These are phyloP conservation scores for Monascus ruber DNA, from an alignment of 2,329 filamentous ascomycete species.

Conservation along the genomic window DNA sequence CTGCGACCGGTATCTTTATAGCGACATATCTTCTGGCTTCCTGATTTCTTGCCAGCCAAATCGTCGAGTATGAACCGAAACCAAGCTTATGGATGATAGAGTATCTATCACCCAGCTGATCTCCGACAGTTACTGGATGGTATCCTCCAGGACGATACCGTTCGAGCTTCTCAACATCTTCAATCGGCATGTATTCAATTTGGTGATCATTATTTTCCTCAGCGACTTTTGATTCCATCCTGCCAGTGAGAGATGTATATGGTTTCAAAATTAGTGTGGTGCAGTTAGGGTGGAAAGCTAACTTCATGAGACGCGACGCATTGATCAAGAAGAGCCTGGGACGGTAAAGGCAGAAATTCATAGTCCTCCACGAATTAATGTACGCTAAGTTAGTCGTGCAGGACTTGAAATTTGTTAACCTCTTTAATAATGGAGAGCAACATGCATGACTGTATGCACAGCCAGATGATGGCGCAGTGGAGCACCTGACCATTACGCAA, in stretches of 20 bases:
- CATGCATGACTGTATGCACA: too few species aligned
- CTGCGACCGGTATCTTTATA: slow-evolving; percentile 1
- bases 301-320: too few species aligned
- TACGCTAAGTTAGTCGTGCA: too few species aligned
- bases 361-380: too few species aligned
- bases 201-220: neutral
- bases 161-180: slow-evolving; percentile 7
- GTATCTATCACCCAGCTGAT: slow-evolving; percentile 29
- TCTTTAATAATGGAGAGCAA: too few species aligned
- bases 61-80: slow-evolving; percentile 32
- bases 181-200: slow-evolving; percentile 3
- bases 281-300: neutral
- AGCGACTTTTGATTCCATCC: neutral
- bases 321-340: too few species aligned
- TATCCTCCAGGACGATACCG: slow-evolving; percentile 28
- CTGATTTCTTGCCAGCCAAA: slow-evolving; percentile 29
- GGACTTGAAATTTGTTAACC: too few species aligned
- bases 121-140: slow-evolving; percentile 32
- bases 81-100: slow-evolving; percentile 35
- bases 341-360: too few species aligned
- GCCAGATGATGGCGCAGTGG: too few species aligned
- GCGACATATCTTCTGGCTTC: slow-evolving; percentile 2
- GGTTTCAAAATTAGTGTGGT: neutral
- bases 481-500: too few species aligned
- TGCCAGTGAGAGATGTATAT: neutral